phyloP scores from a whole-genome alignment of 257 asterid genomes.

The Schizonepeta tenuifolia region DNA sequence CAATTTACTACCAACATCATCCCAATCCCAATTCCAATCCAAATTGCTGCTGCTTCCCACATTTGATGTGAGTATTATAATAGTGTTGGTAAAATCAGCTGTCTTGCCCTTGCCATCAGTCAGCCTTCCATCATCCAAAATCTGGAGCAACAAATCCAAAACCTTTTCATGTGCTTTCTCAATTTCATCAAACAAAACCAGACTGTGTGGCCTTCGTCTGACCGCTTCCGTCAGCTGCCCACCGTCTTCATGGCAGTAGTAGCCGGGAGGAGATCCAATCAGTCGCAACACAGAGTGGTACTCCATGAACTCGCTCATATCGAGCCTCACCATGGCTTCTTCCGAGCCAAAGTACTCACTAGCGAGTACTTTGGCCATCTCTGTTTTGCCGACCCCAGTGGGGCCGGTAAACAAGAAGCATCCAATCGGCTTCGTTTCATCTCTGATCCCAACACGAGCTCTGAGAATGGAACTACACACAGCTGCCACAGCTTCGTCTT shows the following conservation, averaged over 20 bases:
- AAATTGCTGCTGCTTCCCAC: slow-evolving; percentile 51
- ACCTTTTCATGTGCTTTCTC: background rate
- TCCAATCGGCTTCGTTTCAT: background rate
- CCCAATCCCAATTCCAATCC: slow-evolving; percentile 24
- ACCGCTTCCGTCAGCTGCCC: slow-evolving; percentile 69
- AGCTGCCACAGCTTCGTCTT: slow-evolving; percentile 68
- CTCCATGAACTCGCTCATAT: slow-evolving; percentile 74
- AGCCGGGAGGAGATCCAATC: slow-evolving; percentile 69
- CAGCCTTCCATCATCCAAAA: background rate
- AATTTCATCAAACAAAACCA: slow-evolving; percentile 67
- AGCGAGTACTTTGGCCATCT: background rate
- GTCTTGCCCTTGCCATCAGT: background rate
- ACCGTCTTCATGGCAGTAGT: slow-evolving; percentile 64
- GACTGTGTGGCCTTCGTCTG: slow-evolving; percentile 62
- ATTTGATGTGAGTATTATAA: slow-evolving; percentile 46
- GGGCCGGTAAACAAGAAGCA: background rate
- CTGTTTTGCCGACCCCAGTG: background rate
- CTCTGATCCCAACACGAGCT: slow-evolving; percentile 43
- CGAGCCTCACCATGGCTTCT: slow-evolving; percentile 69
- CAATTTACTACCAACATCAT: slow-evolving; percentile 15
- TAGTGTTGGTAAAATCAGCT: background rate
- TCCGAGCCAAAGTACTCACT: background rate
- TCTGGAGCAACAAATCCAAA: background rate
- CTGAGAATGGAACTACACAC: slow-evolving; percentile 67
- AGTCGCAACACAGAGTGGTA: slow-evolving; percentile 55